Percentiles rank a stretch among this genome's conserved stretches.
Conservation (phyloP, 1,284 basidiomycete species). For the Polyporus tsugae region DNA sequence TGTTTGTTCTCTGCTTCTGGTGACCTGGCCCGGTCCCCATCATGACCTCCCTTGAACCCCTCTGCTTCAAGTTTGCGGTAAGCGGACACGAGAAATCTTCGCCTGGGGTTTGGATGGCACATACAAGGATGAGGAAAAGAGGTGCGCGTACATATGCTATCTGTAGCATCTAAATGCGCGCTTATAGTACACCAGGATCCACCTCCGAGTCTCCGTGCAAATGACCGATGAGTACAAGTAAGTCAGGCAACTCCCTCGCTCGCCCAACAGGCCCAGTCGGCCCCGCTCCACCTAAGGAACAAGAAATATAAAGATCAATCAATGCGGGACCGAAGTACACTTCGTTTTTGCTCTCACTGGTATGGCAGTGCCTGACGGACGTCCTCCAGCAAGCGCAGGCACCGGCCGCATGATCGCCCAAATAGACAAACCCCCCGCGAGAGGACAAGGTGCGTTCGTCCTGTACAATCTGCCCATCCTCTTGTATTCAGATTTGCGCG, state of each 20-base stretch:
- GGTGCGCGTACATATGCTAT: conserved; percentile 51
- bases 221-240: conserved; percentile 89
- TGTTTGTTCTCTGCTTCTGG: too few relatives aligned
- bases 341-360: neutral
- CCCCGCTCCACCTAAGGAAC: conserved; percentile 72
- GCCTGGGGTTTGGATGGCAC: conserved; percentile 66
- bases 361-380: neutral
- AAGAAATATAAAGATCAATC: conserved; percentile 75
- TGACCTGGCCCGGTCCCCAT: neutral
- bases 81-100: conserved; percentile 76
- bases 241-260: conserved; percentile 81
- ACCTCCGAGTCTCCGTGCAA: too few relatives aligned
- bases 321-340: conserved; percentile 70
- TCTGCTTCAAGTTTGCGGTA: conserved; percentile 66
- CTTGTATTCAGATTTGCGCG: neutral
- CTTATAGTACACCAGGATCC: too few relatives aligned
- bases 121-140: conserved; percentile 73
- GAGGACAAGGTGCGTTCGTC: conserved; percentile 85
- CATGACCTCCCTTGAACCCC: conserved; percentile 67
- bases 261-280: conserved; percentile 83
- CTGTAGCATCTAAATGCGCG: too few relatives aligned
- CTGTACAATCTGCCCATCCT: too few relatives aligned
- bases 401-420: conserved; percentile 71
- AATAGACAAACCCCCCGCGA: conserved; percentile 76
- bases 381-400: conserved; percentile 51